phyloP scores from a whole-genome alignment of 2,329 filamentous ascomycete species.

The Fusarium newnesense region DNA sequence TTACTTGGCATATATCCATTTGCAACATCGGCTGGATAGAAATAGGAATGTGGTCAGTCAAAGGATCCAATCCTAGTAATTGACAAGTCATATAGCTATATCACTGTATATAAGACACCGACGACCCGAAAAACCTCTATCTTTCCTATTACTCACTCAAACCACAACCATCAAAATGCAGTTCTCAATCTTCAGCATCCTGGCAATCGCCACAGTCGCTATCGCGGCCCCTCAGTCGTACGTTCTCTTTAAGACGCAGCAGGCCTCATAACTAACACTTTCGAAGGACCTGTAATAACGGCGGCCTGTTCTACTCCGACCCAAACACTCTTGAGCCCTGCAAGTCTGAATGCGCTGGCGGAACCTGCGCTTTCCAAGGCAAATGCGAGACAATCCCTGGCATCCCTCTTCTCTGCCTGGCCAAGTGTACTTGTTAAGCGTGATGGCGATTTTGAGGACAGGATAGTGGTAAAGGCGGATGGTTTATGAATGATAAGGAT shows the following conservation, averaged over 20 bases:
- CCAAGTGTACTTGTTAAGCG: constrained; percentile 1
- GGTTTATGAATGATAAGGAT: neutral
- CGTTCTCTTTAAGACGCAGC: accelerated
- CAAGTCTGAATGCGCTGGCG: constrained; percentile 6
- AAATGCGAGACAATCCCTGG: neutral
- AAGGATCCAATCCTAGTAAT: constrained; percentile 12
- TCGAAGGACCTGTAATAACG: constrained; percentile 3
- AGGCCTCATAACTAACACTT: neutral
- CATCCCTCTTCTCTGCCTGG: neutral
- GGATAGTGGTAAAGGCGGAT: accelerated
- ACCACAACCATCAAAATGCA: neutral
- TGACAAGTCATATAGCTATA: neutral
- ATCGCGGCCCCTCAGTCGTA: constrained; percentile 19
- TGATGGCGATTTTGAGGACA: neutral
- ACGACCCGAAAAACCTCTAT: neutral
- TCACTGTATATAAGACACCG: neutral
- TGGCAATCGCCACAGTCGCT: constrained; percentile 2
- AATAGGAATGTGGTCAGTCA: constrained; percentile 14
- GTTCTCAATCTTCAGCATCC: constrained; percentile 6
- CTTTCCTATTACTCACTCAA: no score
- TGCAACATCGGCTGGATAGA: neutral
- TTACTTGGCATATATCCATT: neutral
- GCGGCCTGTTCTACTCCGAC: constrained; percentile 8
- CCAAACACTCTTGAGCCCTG: constrained; percentile 23
- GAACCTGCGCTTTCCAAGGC: neutral